These are phyloP conservation scores for Gossypium raimondii DNA, from an alignment of 345 rosid species.

Conservation along the genomic window DNA sequence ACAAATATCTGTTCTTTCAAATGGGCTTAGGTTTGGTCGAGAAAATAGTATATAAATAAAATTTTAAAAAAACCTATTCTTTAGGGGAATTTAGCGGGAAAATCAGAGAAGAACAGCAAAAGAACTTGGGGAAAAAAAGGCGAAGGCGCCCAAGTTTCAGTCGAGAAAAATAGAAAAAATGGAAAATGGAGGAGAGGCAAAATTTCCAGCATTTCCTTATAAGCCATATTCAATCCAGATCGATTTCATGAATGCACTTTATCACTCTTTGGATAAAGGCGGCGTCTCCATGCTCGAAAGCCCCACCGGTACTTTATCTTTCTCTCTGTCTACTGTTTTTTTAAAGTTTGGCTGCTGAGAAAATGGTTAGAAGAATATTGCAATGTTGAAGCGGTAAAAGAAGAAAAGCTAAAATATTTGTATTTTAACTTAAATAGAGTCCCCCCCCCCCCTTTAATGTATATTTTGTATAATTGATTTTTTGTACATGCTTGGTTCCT, in stretches of 20 bases:
- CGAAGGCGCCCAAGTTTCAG: background rate
- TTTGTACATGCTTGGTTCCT: background rate
- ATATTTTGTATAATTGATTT: background rate
- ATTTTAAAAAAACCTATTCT: constrained; percentile 28
- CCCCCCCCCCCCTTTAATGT: background rate
- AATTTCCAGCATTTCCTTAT: constrained; percentile 71
- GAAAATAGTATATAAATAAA: background rate
- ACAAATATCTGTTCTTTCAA: background rate
- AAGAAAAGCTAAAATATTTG: background rate
- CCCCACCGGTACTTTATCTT: constrained; percentile 61
- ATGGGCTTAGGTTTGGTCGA: background rate
- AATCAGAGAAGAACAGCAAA: background rate
- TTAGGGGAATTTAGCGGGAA: constrained; percentile 12
- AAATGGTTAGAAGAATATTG: background rate
- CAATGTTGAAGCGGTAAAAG: background rate
- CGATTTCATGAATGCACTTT: constrained; percentile 85
- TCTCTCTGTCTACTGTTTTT: background rate
- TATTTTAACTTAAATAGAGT: background rate
- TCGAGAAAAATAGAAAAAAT: constrained; percentile 12
- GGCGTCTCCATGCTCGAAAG: constrained; percentile 97
- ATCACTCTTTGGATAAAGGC: constrained; percentile 66
- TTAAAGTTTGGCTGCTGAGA: background rate
- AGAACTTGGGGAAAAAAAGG: background rate
- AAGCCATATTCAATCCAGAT: constrained; percentile 72
- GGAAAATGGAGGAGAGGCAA: constrained; percentile 25